Evolutionary conservation across 495 filamentous ascomycete genomes (phyloP), one percentile per base, ranked within the genome.

Genomic region (Rhypophila decipiens): DNA sequence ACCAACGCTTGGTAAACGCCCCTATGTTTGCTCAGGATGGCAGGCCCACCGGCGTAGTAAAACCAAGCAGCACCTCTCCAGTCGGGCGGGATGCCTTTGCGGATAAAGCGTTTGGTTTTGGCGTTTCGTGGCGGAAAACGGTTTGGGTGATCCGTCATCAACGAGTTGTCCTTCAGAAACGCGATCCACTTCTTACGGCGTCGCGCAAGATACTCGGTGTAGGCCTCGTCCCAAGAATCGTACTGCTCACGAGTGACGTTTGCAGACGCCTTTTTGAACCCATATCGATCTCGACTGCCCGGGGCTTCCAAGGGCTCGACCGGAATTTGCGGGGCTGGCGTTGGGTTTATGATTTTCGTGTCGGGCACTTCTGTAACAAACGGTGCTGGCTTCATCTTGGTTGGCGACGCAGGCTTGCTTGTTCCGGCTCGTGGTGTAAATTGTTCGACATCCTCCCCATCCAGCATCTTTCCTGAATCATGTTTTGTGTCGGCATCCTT

Each of bases 11-110:
- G 74, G 54, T 96, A 98, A 10, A 88, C 63, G 2, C 87, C 87
- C 9, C 73, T 68, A 58, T 95, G 75, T 45, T 86, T 82, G 45
- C 78, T 77, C 46, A 96, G 57, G 52, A 84, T 80, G 34, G 81
- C 77, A 22, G 87, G 86, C 5, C 93, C 93, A 11, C 88, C 89
- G n/a, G 89, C 90, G 63, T 96, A 98, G 66, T 83, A 97, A 57
- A 95, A 98, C 93, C 93, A 98, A 24, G 93, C 91, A 4, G 85
- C 83, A 10, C 93, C 93, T 56, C 93, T 78, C 79, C 87, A 90
- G 47, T 95, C 88, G 1, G 90, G 85, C 2, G 93, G 93, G 20
- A 96, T 89, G n/a, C 93, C 93, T 64, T 98, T 98, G 27, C 91
- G 82, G 23, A 96, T 78, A 58, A 87, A 95, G 11, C 89, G 77